Evolutionary conservation across 1,284 basidiomycete genomes (phyloP).

Genomic region (Singerocomus rubriflavus): DNA sequence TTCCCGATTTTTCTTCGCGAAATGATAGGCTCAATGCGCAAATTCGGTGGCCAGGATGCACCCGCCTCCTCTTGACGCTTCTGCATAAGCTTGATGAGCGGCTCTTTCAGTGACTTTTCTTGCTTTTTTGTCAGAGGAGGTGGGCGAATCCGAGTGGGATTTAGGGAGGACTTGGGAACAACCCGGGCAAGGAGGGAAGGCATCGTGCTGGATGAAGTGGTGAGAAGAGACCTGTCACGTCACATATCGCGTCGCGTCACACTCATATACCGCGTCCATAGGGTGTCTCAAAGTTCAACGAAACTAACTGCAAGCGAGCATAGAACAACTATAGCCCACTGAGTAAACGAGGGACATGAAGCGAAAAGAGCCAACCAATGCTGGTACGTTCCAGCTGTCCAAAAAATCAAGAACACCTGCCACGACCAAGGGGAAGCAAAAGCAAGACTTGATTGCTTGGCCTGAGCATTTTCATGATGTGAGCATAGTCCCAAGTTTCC

Average conservation of each 20-base stretch:
- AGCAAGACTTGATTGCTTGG: slow-evolving; percentile 37
- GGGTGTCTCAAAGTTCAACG: too few species aligned
- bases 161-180: slow-evolving; percentile 36
- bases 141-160: slow-evolving; percentile 22
- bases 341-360: slow-evolving; percentile 19
- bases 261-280: not conserved
- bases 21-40: slow-evolving; percentile 44
- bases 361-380: slow-evolving; percentile 12
- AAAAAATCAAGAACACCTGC: slow-evolving; percentile 28
- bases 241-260: slow-evolving; percentile 19
- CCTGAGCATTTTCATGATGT: slow-evolving; percentile 60
- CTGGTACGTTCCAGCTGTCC: slow-evolving; percentile 7
- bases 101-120: slow-evolving; percentile 32
- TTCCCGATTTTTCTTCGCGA: slow-evolving; percentile 37
- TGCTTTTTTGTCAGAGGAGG: slow-evolving; percentile 32
- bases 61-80: slow-evolving; percentile 39
- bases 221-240: not conserved
- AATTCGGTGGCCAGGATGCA: slow-evolving; percentile 39
- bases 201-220: slow-evolving; percentile 1
- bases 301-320: too few species aligned
- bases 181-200: slow-evolving; percentile 39
- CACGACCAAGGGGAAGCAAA: slow-evolving; percentile 24
- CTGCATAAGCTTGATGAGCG: slow-evolving; percentile 40
- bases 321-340: too few species aligned
- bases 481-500: slow-evolving; percentile 19